Conservation (phyloP, 768 basidiomycete genomes). For the Daedaleopsis sinensis region DNA sequence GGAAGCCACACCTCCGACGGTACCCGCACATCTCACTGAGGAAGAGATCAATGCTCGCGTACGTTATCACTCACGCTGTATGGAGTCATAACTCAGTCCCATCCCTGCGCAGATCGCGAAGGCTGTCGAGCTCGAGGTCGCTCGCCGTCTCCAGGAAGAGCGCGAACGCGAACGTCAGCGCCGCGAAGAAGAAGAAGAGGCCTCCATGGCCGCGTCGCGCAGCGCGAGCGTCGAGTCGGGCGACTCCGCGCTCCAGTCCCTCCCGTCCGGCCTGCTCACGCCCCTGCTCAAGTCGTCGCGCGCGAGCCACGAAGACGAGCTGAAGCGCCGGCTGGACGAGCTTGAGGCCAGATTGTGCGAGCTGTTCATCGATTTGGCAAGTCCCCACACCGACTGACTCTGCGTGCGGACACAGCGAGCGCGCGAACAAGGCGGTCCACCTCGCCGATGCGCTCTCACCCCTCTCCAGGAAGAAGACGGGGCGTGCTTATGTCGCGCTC, state of each 20-base stretch:
- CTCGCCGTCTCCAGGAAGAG: conserved; percentile 56
- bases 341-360: conserved; percentile 76
- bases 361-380: not conserved
- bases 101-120: conserved; percentile 56
- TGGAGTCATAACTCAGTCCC: not conserved
- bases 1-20: conserved; percentile 1
- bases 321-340: conserved; percentile 64
- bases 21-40: conserved; percentile 50
- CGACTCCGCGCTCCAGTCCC: conserved; percentile 11
- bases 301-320: conserved; percentile 69
- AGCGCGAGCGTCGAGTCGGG: conserved; percentile 35
- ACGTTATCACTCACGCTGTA: conserved; percentile 20
- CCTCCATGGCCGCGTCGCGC: not conserved
- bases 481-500: conserved; percentile 81
- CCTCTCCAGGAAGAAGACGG: conserved; percentile 78
- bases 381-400: conserved; percentile 3
- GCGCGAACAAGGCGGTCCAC: conserved; percentile 60
- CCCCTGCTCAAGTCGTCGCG: conserved; percentile 59
- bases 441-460: conserved; percentile 69
- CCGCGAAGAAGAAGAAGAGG: conserved; percentile 24
- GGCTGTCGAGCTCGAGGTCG: conserved; percentile 76
- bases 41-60: conserved; percentile 78
- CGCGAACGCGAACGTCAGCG: conserved; percentile 36
- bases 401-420: conserved; percentile 46
- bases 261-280: conserved; percentile 58